Percentiles rank a stretch among this genome's conserved stretches.
phyloP scores from a whole-genome alignment of 768 basidiomycete species.

The Mycena galericulata region DNA sequence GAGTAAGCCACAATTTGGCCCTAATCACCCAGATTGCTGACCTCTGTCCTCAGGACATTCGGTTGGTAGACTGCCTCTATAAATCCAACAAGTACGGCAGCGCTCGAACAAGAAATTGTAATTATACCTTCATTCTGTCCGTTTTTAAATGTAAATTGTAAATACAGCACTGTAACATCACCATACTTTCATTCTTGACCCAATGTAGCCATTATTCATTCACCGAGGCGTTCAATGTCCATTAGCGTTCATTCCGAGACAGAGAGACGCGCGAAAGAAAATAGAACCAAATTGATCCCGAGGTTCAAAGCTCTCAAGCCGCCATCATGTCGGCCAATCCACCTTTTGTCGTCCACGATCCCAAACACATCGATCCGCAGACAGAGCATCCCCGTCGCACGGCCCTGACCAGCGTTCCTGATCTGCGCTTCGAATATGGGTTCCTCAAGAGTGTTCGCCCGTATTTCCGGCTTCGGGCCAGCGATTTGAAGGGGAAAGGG shows the following conservation, averaged over 20 bases:
- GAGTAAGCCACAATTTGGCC: conserved; percentile 33
- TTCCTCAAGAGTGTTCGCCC: conserved; percentile 72
- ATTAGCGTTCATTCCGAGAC: conserved; percentile 2
- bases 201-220: too few relatives aligned
- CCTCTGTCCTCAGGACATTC: conserved; percentile 7
- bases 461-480: conserved; percentile 57
- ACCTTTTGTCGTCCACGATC: conserved; percentile 40
- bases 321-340: conserved; percentile 7
- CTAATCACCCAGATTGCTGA: background rate
- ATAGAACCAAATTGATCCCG: conserved; percentile 2
- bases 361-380: conserved; percentile 36
- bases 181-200: too few relatives aligned
- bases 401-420: conserved; percentile 71
- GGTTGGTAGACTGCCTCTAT: conserved; percentile 16
- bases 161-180: too few relatives aligned
- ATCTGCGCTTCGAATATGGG: conserved; percentile 81
- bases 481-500: conserved; percentile 20
- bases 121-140: too few relatives aligned
- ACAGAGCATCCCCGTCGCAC: conserved; percentile 41
- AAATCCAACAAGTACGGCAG: background rate
- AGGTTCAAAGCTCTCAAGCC: background rate
- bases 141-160: too few relatives aligned
- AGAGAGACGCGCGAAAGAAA: too few relatives aligned
- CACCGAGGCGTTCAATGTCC: background rate
- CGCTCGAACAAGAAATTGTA: too few relatives aligned